Conservation (phyloP, 2,329 filamentous ascomycete genomes). For the Fusarium aywerte region DNA sequence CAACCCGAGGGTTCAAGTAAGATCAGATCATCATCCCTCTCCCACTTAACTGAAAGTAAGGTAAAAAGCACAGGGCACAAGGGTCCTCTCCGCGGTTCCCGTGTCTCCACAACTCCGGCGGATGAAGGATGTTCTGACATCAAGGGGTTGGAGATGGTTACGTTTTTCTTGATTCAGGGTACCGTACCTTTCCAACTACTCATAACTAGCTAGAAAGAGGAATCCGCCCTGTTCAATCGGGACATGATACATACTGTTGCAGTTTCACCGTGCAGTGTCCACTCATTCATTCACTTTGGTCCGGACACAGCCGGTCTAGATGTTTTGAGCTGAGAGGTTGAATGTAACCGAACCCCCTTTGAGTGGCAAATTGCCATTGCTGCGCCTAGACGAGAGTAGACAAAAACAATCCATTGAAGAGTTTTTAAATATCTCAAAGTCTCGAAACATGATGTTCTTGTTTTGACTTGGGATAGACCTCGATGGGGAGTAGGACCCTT, state of each 20-base stretch:
- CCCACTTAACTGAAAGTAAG: background rate
- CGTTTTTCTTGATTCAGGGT: slow-evolving; percentile 9
- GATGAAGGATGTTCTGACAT: slow-evolving; percentile 20
- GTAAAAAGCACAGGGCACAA: background rate
- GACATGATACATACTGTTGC: background rate
- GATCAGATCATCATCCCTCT: slow-evolving; percentile 33
- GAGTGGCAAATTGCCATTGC: slow-evolving; percentile 29
- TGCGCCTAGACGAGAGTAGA: background rate
- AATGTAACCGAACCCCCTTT: background rate
- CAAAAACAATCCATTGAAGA: background rate
- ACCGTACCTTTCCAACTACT: background rate
- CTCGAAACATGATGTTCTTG: background rate
- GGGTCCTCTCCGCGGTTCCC: background rate
- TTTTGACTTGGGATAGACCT: background rate
- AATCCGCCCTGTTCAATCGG: background rate
- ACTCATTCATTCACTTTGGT: background rate
- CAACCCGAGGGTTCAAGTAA: background rate
- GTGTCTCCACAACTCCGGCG: slow-evolving; percentile 14
- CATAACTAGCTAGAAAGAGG: background rate
- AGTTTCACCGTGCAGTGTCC: background rate
- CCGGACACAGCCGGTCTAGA: background rate
- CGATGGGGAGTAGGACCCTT: background rate
- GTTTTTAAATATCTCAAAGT: background rate
- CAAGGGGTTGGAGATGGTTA: slow-evolving; percentile 30
- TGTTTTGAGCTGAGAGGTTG: background rate